Base-by-base conservation (phyloP, 352 stramenopile species). In the Pythium sukuiense region DNA sequence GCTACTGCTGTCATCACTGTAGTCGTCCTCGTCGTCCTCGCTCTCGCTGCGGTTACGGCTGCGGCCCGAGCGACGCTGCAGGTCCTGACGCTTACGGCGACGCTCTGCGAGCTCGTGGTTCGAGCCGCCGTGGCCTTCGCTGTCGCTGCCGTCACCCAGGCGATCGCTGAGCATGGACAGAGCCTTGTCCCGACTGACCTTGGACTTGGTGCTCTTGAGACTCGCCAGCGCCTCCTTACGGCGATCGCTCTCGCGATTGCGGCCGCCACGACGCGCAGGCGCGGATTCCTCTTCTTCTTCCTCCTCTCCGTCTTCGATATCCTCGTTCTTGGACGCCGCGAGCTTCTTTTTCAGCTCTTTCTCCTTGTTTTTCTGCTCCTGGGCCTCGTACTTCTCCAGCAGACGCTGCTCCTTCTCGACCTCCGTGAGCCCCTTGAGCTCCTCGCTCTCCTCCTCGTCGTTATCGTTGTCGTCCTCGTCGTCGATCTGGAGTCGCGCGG, bases 331-430 rank as follows among this genome's bases (percentile, higher is more conserved):
- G 6, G 73, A 76, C 6, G 81, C 84, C 1, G 82, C 86, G 20
- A 93, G 75, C 20, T 86, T 76, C 63, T 92, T 92, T 70, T 95
- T 93, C 11, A 95, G 72, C 27, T 90, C 83, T 4, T 86, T 77
- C 63, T 95, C 85, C 68, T 95, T 95, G 60, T 78, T 91, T 32
- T 87, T 85, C 54, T 92, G 80, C 60, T 92, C 84, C 18, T 92
- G 79, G 11, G 85, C 85, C 68, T 95, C 87, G 57, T 95, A 95
- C 50, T 91, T 92, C 67, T 95, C 87, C 48, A 95, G 68, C 46
- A 95, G 72, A 0, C 85, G 81, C 73, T 93, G 86, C 70, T 95
- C 87, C 66, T 95, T 95, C 71, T 95, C 87, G 18, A 95, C 85
- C 63, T 95, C 87, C 1, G 86, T 95, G 3, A 95, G 74, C 8